A percentile compares a stretch with the other conserved stretches of the same genome.
phyloP scores from a whole-genome alignment of 306 rosid genomes.

The Acacia crassicarpa region DNA sequence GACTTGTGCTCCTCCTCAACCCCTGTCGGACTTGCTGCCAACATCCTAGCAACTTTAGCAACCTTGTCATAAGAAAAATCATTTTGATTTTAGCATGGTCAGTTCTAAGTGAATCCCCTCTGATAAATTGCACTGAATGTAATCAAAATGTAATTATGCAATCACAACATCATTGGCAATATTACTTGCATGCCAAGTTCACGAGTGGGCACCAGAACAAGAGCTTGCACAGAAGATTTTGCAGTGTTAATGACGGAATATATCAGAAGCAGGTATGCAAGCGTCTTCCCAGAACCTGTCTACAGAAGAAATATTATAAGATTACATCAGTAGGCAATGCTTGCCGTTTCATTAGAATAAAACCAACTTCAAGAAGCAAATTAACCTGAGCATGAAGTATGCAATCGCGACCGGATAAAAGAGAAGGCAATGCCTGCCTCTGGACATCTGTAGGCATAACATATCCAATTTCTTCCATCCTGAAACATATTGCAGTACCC shows the following conservation, averaged over 20 bases:
- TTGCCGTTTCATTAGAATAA: background rate
- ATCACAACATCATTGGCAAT: slow-evolving; percentile 16
- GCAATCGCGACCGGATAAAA: slow-evolving; percentile 75
- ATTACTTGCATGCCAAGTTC: slow-evolving; percentile 97
- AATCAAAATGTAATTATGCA: slow-evolving; percentile 5
- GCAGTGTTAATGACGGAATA: slow-evolving; percentile 53
- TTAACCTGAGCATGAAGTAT: slow-evolving; percentile 92
- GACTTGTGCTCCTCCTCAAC: slow-evolving; percentile 58
- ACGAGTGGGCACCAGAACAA: slow-evolving; percentile 88
- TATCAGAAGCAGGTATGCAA: slow-evolving; percentile 78
- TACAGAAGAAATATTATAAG: slow-evolving; percentile 46
- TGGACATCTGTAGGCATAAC: slow-evolving; percentile 72
- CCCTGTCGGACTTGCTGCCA: slow-evolving; percentile 66
- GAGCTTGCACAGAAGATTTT: slow-evolving; percentile 76
- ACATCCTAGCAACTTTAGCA: slow-evolving; percentile 80
- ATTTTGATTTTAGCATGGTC: slow-evolving; percentile 18
- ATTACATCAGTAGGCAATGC: slow-evolving; percentile 4
- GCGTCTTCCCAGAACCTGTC: slow-evolving; percentile 99
- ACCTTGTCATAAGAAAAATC: slow-evolving; percentile 46
- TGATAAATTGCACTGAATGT: slow-evolving; percentile 10
- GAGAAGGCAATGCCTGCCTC: slow-evolving; percentile 63
- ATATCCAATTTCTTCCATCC: slow-evolving; percentile 86
- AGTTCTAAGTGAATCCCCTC: slow-evolving; percentile 23
- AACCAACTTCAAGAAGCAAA: slow-evolving; percentile 18
- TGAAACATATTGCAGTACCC: slow-evolving; percentile 28